Evolutionary conservation across 129 eudicot species (phyloP).

Genomic region (Ambrosia artemisiifolia): DNA sequence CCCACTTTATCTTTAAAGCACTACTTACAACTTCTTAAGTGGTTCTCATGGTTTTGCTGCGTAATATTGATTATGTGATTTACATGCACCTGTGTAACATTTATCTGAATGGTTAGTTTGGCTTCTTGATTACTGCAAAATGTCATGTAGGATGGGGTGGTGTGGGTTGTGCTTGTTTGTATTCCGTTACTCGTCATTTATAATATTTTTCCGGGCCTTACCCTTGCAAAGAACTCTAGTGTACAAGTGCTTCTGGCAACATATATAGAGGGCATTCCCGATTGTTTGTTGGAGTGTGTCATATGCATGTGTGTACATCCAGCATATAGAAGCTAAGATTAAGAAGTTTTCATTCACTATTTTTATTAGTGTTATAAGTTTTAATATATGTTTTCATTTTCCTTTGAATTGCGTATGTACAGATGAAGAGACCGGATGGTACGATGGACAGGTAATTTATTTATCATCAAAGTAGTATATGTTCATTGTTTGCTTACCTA

Average conservation of each 20-base stretch:
- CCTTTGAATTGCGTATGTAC: conserved; percentile 12
- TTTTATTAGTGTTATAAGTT: neutral
- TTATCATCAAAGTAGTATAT: neutral
- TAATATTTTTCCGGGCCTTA: no score
- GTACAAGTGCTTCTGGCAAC: neutral
- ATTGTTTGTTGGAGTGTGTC: neutral
- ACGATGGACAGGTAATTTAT: conserved; percentile 83
- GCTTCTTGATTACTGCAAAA: no score
- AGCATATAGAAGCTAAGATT: neutral
- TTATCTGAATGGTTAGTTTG: no score
- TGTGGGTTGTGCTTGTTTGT: no score
- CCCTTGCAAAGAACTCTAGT: no score
- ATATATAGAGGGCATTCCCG: neutral
- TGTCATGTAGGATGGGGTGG: no score
- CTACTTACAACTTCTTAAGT: no score
- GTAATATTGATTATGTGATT: no score
- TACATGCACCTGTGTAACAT: no score
- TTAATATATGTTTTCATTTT: neutral
- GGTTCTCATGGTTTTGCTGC: no score
- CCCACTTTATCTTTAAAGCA: no score
- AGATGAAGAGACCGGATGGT: conserved; percentile 99
- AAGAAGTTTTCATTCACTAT: neutral
- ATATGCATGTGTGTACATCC: neutral
- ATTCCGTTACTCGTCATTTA: no score
- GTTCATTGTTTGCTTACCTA: conserved; percentile 4